Base-by-base conservation (phyloP, 306 rosid species). In the Arachis hypogaea region DNA sequence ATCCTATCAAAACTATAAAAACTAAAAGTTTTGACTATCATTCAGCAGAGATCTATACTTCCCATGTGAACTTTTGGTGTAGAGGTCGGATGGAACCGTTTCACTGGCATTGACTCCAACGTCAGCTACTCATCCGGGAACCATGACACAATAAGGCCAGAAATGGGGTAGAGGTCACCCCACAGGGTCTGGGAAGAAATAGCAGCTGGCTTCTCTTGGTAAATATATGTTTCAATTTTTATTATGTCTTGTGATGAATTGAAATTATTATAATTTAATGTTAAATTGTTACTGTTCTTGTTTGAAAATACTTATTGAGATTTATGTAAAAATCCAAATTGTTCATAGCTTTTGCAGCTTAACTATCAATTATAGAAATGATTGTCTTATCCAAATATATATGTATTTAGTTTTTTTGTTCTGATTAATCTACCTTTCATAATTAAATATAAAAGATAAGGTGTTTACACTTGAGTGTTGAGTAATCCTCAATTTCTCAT, bases 111-210 rank as follows among this genome's bases (percentile, higher is more conserved):
- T 86, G 99, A 59, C 99, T 98, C 0, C 97, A 6, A 51, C 89
- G 38, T 73, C 96, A 1, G 73, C 96, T 55, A 56, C 73, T 22
- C 85, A 82, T 83, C 90, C 88, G 6, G 92, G 87, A 45, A 44
- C 78, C 52, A 59, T 69, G 46, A 28, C 83, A 11, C 86, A 92
- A 12, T 85, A 90, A 12, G 74, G 82, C 71, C 87, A 81, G 11
- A 95, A 95, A 78, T 87, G 98, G 10, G 94, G 93, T 44, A 73
- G 99, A 66, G 99, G 99, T 2, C 87, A 98, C 59, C 99, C 99
- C 0, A 96, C 92, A 0, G 98, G 99, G 43, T 73, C 90, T 0
- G 99, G 99, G 51, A 92, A 90, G 90, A 95, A 95, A 81, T 98
- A 90, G 36, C 99, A 95, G 56, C 63, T 92, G 79, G 90, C 96